phyloP scores from a whole-genome alignment of 306 rosid genomes.

The Dicorynia guianensis region DNA sequence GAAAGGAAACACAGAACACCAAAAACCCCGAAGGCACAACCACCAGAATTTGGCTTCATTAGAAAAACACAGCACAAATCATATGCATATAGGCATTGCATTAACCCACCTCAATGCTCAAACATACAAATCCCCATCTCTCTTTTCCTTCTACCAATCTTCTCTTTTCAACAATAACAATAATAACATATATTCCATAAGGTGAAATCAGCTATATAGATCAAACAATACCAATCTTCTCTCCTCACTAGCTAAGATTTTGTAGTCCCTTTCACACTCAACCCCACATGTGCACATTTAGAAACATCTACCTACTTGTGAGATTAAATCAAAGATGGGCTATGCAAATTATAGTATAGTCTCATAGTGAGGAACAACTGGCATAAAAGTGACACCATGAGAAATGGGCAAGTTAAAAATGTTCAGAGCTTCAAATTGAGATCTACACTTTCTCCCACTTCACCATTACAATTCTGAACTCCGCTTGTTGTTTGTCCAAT shows the following conservation, averaged over 20 bases:
- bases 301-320: conserved; percentile 43
- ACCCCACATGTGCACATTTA: conserved; percentile 52
- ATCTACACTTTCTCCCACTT: conserved; percentile 61
- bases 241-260: conserved; percentile 57
- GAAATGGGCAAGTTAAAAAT: not conserved
- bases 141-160: conserved; percentile 9
- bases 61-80: not conserved
- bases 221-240: no score
- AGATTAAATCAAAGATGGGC: conserved; percentile 21
- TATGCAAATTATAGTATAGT: conserved; percentile 29
- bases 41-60: conserved; percentile 36
- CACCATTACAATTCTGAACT: conserved; percentile 46
- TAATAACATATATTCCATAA: no score
- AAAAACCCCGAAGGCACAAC: conserved; percentile 24
- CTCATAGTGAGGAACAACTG: conserved; percentile 44
- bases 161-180: no score
- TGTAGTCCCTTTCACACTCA: conserved; percentile 45
- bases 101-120: not conserved
- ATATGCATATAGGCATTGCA: not conserved
- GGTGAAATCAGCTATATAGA: no score
- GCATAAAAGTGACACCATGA: conserved; percentile 35
- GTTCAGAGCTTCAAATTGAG: conserved; percentile 76
- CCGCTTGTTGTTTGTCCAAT: conserved; percentile 43
- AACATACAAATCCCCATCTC: conserved; percentile 40
- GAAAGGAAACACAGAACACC: conserved; percentile 5